These are phyloP conservation scores for Blepharisma undulans DNA, from an alignment of 169 alveolate species.

Conservation along the genomic window DNA sequence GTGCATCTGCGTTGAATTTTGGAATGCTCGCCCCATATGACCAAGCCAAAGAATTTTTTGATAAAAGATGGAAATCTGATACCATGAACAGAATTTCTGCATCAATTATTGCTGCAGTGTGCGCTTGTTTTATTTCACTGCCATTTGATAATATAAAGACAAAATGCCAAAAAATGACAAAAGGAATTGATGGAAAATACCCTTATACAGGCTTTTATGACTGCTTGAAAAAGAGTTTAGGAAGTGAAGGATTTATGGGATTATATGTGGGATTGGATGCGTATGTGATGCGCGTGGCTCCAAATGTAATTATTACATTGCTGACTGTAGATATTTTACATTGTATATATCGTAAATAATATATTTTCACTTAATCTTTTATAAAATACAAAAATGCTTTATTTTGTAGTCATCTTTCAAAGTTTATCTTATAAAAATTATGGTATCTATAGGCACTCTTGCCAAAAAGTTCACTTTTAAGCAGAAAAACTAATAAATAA, in stretches of 20 bases:
- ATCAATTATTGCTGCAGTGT: conserved; percentile 91
- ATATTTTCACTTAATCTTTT: too few relatives aligned
- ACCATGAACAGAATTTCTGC: conserved; percentile 75
- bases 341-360: too few relatives aligned
- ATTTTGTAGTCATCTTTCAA: too few relatives aligned
- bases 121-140: conserved; percentile 92
- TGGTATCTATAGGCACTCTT: too few relatives aligned
- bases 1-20: conserved; percentile 95
- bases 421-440: too few relatives aligned
- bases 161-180: conserved; percentile 85
- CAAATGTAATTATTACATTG: conserved; percentile 93
- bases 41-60: conserved; percentile 89
- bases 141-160: conserved; percentile 96
- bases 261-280: conserved; percentile 94
- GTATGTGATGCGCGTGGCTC: conserved; percentile 94
- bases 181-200: conserved; percentile 68
- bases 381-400: too few relatives aligned
- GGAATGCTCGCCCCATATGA: conserved; percentile 92
- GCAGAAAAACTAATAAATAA: too few relatives aligned
- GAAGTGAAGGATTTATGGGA: conserved; percentile 89
- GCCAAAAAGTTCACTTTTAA: too few relatives aligned
- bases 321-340: conserved; percentile 85
- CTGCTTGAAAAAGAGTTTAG: conserved; percentile 78
- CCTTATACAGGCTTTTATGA: conserved; percentile 89
- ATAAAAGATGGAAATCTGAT: conserved; percentile 62